Percentiles rank a stretch among this genome's conserved stretches.
Conservation (phyloP, 2,329 filamentous ascomycete species). For the Aspergillus uvarum region DNA sequence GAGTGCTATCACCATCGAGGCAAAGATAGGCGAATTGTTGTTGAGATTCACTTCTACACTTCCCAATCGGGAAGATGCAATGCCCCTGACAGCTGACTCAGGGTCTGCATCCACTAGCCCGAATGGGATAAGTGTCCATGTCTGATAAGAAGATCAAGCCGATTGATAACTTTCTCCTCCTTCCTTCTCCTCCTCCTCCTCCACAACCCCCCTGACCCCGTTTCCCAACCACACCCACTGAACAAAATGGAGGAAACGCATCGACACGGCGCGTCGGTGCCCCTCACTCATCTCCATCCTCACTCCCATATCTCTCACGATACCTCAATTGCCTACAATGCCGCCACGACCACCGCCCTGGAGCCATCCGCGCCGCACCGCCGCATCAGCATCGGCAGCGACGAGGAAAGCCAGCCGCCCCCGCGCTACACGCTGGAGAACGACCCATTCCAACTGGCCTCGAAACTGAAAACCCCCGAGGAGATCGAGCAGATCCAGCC, state of each 20-base stretch:
- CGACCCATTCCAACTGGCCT: conserved; percentile 79
- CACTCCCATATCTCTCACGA: conserved; percentile 3
- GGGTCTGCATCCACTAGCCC: background rate
- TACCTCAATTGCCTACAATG: conserved; percentile 27
- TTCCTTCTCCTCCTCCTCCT: background rate
- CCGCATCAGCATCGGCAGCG: conserved; percentile 26
- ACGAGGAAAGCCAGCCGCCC: conserved; percentile 48
- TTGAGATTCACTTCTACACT: no score
- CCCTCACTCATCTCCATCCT: background rate
- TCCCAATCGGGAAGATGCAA: no score
- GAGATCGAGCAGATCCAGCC: conserved; percentile 72
- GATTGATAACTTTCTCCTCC: background rate
- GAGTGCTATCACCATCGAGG: no score
- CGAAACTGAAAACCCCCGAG: conserved; percentile 71
- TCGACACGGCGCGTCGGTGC: background rate
- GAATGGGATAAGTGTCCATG: background rate
- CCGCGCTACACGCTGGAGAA: conserved; percentile 63
- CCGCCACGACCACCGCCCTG: conserved; percentile 45
- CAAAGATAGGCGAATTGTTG: no score
- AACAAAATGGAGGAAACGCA: background rate
- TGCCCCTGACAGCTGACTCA: background rate
- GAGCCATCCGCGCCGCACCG: conserved; percentile 32
- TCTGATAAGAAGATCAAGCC: background rate
- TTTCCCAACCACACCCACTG: no score
- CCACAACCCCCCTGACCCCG: background rate